A percentile compares a stretch with the other conserved stretches of the same genome.
Evolutionary conservation across 2,329 filamentous ascomycete genomes (phyloP).

Genomic region (Graphilbum fragrans): DNA sequence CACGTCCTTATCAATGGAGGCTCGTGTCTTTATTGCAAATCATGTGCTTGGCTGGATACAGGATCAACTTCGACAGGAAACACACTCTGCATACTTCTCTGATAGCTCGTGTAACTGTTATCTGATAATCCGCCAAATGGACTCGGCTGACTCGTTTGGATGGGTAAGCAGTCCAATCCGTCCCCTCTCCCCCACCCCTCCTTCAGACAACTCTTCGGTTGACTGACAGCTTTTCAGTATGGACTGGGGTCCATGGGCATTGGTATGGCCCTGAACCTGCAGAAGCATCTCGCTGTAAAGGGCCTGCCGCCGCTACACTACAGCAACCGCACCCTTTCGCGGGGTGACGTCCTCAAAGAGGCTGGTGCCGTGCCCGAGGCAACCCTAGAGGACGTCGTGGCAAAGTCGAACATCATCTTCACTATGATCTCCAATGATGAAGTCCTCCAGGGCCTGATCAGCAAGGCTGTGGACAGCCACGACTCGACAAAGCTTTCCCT

Average conservation of each 20-base stretch:
- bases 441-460: not conserved
- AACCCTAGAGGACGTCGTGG: not conserved
- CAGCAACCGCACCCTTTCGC: constrained; percentile 4
- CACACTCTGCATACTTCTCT: no score
- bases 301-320: constrained; percentile 2
- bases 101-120: no score
- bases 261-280: constrained; percentile 4
- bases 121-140: constrained; percentile 18
- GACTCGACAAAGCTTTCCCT: no score
- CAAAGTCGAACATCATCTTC: constrained; percentile 2
- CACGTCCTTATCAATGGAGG: no score
- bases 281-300: constrained; percentile 1
- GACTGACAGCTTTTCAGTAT: not conserved
- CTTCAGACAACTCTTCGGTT: not conserved
- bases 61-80: no score
- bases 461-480: not conserved
- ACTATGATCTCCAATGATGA: constrained; percentile 3
- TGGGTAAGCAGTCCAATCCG: not conserved
- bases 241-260: constrained; percentile 5
- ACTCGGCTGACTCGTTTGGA: constrained; percentile 4
- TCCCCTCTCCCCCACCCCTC: not conserved
- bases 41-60: no score
- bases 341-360: constrained; percentile 1
- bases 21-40: no score
- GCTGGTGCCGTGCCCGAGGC: constrained; percentile 1